Evolutionary conservation across 257 asterid genomes (phyloP), one percentile per base, ranked within the genome.

Genomic region (Paulownia fortunei): DNA sequence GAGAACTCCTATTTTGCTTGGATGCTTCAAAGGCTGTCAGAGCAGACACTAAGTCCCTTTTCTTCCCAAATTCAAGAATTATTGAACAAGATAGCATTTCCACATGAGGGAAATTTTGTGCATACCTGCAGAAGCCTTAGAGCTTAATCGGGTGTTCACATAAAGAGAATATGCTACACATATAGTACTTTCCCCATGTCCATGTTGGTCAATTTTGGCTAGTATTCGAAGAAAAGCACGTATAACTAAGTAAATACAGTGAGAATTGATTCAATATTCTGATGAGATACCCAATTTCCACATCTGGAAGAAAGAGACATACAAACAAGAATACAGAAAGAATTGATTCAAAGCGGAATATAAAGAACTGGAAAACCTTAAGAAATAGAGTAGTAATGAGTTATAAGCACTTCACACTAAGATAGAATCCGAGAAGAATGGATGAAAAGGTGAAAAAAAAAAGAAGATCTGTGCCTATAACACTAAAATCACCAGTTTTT

Each of bases 41-140:
- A 52, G 98, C 97, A 69, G 97, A 87, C 11, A 18, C 82, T 92
- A 91, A 83, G 84, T 92, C 96, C 58, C 92, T 80, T 76, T 82
- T 93, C 89, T 87, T 94, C 84, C 99, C 99, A 84, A 91, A 94
- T 81, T 87, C 92, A 83, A 80, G 91, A 84, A 94, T 87, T 81
- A 91, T 77, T 74, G 92, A 72, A 85, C 98, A 94, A 68, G 83
- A 59, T 39, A 94, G 77, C 62, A 87, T 82, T 58, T 93, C 90
- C 18, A 67, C 85, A 49, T 86, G 95, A 42, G 88, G 84, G 55
- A 81, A 89, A 60, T 72, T 83, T 58, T 67, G 90, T 51, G 94
- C 97, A 86, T 82, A 92, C 92, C 99, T 94, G 87, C 83, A 84
- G 34, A 84, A 70, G 61, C 39, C 70, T 24, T 15, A 79, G 55